Evolutionary conservation across 2,329 filamentous ascomycete genomes (phyloP), one percentile per base, ranked within the genome.

Genomic region (Cladosporium oxysporum): DNA sequence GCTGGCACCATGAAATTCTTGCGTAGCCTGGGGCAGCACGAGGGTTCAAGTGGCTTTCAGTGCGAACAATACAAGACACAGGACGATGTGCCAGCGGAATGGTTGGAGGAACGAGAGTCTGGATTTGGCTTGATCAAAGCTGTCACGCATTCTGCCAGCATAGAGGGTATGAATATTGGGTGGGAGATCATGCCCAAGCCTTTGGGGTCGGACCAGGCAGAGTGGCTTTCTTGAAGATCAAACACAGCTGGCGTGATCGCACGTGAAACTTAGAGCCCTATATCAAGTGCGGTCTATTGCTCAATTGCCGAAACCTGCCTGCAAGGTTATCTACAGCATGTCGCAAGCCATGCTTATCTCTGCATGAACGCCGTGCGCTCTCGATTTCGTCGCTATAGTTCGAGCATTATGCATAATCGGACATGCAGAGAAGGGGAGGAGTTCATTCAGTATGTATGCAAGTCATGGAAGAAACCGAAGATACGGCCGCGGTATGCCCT

Each of bases 1-100:
- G 85, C 84, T 0, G 85, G 83, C 0, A 79, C 81, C 2, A 84
- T 83, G 83, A 85, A 83, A 69, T 87, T 87, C 71, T 71, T 88
- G 44, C 77, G 83, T 31, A 85, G 83, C 33, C 70, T 88, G 16
- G 85, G 85, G 0, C 85, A 84, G 66, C 82, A 81, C 67, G 73
- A 77, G 4, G 83, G 78, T 0, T 71, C 69, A 1, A 76, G 69
- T 2, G 83, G 84, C 0, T 87, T 86, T 52, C 70, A 79, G 1
- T 71, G 71, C 5, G 76, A 78, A 47, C 74, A 79, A 0, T 59
- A 14, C 23, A 44, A 50, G 49, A 31, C 23, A 14, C 58, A 64
- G 18, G 63, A 66, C 12, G 44, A 65, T 21, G 50, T 69, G 10
- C 49, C 58, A 11, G 59, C 68, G 0, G 66, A 74, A 10, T 82